These are phyloP conservation scores for Nakazawaea sp. DNA, from an alignment of 805 yeast species.

Conservation along the genomic window DNA sequence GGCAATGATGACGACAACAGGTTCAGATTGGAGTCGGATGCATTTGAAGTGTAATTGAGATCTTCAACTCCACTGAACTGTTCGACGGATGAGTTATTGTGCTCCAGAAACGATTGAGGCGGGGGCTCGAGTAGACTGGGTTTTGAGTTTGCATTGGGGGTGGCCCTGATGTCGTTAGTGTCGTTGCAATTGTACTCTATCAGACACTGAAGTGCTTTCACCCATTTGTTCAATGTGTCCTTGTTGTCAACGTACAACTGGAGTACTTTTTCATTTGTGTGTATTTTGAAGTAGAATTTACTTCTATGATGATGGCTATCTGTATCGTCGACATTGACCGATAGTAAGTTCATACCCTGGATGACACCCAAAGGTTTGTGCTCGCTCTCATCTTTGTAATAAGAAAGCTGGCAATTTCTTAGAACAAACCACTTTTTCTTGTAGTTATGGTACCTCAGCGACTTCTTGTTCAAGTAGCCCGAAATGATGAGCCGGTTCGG, in stretches of 20 bases:
- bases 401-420: slow-evolving; percentile 29
- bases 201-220: slow-evolving; percentile 7
- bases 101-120: background rate
- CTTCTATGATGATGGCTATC: slow-evolving; percentile 6
- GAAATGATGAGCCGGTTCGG: slow-evolving; percentile 18
- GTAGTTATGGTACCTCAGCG: slow-evolving; percentile 29
- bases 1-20: background rate
- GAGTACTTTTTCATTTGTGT: slow-evolving; percentile 12
- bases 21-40: slow-evolving; percentile 10
- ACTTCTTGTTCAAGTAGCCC: slow-evolving; percentile 25
- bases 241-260: slow-evolving; percentile 15
- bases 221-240: slow-evolving; percentile 6
- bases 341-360: slow-evolving; percentile 16
- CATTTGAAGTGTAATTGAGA: slow-evolving; percentile 10
- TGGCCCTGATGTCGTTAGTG: background rate
- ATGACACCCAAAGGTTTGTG: slow-evolving; percentile 29
- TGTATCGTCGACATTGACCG: slow-evolving; percentile 15
- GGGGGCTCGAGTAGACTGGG: background rate
- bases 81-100: slow-evolving; percentile 10
- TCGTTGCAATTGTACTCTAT: slow-evolving; percentile 9
- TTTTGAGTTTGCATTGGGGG: background rate
- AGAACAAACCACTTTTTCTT: slow-evolving; percentile 33
- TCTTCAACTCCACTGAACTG: slow-evolving; percentile 13
- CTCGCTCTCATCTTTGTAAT: slow-evolving; percentile 31
- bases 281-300: slow-evolving; percentile 8